phyloP scores from a whole-genome alignment of 1,139 yeast species.

The Saccharomycopsis phalli region DNA sequence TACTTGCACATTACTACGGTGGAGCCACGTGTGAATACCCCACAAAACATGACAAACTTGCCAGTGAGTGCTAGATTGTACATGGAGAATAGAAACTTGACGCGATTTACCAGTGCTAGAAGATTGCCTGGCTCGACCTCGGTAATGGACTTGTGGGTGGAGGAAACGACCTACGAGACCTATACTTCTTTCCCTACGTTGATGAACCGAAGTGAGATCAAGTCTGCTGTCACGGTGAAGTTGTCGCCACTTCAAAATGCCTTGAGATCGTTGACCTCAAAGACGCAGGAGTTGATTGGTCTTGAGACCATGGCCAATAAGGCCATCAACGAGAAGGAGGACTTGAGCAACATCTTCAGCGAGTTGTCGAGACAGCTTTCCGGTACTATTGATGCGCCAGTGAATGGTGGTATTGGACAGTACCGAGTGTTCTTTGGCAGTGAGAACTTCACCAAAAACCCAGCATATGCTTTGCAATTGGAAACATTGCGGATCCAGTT shows the following conservation, averaged over 20 bases:
- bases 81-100: conserved; percentile 63
- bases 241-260: conserved; percentile 88
- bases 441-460: conserved; percentile 26
- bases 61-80: conserved; percentile 57
- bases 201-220: conserved; percentile 77
- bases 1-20: conserved; percentile 67
- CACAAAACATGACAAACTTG: conserved; percentile 27
- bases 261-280: conserved; percentile 52
- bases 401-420: conserved; percentile 86
- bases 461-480: conserved; percentile 39
- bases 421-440: conserved; percentile 61
- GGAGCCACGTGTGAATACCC: conserved; percentile 53
- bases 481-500: conserved; percentile 51
- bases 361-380: conserved; percentile 71
- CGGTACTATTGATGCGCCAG: conserved; percentile 89
- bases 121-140: conserved; percentile 70
- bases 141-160: conserved; percentile 79
- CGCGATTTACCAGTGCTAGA: conserved; percentile 59
- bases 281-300: conserved; percentile 65
- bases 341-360: conserved; percentile 42
- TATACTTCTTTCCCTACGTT: conserved; percentile 76
- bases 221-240: conserved; percentile 40
- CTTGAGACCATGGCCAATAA: conserved; percentile 55
- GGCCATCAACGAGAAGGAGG: conserved; percentile 47
- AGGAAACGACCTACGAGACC: conserved; percentile 75